Percentiles rank a stretch among this genome's conserved stretches.
Conservation (phyloP, 257 asterid genomes). For the Solanum etuberosum region DNA sequence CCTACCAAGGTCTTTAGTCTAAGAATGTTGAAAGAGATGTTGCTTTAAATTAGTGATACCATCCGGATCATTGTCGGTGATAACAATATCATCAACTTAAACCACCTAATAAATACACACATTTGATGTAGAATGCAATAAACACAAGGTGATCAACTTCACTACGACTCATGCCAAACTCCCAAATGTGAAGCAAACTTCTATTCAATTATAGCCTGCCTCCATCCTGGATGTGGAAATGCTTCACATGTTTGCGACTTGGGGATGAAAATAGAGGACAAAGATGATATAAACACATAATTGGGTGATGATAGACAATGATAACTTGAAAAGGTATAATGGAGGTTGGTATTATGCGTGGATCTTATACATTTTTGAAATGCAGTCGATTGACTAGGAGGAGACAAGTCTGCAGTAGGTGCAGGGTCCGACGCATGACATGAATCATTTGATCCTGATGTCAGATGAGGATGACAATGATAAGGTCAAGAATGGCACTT, state of each 20-base stretch:
- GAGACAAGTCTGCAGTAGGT: neutral
- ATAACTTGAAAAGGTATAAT: neutral
- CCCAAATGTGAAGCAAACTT: neutral
- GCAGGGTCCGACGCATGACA: neutral
- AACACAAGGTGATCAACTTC: neutral
- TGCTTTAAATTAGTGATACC: neutral
- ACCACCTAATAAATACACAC: neutral
- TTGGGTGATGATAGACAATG: neutral
- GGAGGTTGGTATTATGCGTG: neutral
- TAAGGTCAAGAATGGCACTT: neutral
- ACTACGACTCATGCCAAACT: neutral
- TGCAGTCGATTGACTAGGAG: neutral
- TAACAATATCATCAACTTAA: neutral
- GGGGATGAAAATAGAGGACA: neutral
- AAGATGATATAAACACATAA: neutral
- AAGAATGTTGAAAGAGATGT: neutral
- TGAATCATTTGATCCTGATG: neutral
- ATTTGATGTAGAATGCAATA: neutral
- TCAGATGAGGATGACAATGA: neutral
- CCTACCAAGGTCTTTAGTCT: neutral
- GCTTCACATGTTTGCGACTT: neutral
- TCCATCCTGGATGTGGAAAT: neutral
- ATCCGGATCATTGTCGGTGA: neutral
- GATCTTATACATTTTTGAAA: neutral
- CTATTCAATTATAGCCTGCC: neutral